phyloP scores from a whole-genome alignment of 2,329 filamentous ascomycete genomes.

The Claviceps sp. region DNA sequence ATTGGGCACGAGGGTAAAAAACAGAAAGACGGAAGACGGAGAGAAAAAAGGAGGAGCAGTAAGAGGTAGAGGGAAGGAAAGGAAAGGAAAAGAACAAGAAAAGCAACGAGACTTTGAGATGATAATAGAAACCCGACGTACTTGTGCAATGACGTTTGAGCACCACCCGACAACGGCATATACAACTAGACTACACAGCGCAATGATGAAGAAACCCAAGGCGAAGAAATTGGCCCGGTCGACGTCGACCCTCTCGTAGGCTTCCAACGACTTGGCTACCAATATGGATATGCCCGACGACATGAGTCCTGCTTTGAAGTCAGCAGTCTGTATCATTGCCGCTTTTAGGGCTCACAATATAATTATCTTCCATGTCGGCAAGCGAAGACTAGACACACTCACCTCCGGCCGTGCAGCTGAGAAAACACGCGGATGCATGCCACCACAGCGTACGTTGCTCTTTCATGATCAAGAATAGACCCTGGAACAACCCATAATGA shows the following conservation, averaged over 20 bases:
- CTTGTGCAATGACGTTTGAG: conserved; percentile 23
- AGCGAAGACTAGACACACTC: conserved; percentile 1
- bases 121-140: conserved; percentile 3
- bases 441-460: conserved; percentile 18
- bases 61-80: no score
- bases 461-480: conserved; percentile 16
- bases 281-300: conserved; percentile 26
- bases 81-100: no score
- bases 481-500: conserved; percentile 15
- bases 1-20: no score
- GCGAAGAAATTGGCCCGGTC: conserved; percentile 35
- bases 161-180: conserved; percentile 27
- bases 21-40: no score
- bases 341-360: no score
- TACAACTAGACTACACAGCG: conserved; percentile 29
- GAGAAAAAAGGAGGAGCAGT: background rate
- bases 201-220: conserved; percentile 43
- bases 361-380: background rate
- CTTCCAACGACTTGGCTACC: conserved; percentile 26
- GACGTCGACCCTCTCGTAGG: conserved; percentile 17
- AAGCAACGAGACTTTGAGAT: no score
- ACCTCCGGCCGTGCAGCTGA: conserved; percentile 17
- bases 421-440: conserved; percentile 8
- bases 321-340: background rate
- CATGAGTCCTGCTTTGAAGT: conserved; percentile 18